These are phyloP conservation scores for Colletotrichum sojae DNA, from an alignment of 2,329 filamentous ascomycete species.

Conservation along the genomic window DNA sequence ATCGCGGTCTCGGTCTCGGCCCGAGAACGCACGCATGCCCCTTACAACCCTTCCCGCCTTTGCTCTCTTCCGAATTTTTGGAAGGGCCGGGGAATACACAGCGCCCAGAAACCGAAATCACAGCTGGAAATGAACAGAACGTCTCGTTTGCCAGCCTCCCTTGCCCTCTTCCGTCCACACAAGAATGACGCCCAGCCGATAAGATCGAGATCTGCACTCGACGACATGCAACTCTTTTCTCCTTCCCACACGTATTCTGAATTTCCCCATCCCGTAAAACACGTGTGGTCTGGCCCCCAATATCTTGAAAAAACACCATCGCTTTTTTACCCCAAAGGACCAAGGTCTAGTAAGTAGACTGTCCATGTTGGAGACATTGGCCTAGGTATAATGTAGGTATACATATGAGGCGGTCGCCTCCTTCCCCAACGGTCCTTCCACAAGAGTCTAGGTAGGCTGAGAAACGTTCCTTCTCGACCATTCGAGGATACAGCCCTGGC, in stretches of 20 bases:
- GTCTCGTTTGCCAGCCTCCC: background rate
- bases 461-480: no score
- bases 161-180: background rate
- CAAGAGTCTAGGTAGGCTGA: no score
- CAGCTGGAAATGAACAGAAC: background rate
- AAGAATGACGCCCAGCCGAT: conserved; percentile 3
- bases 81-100: background rate
- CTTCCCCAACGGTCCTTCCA: no score
- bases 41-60: background rate
- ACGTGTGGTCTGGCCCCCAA: background rate
- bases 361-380: background rate
- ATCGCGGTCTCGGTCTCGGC: background rate
- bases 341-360: background rate
- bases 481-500: no score
- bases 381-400: background rate
- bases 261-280: background rate
- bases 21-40: conserved; percentile 1
- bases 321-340: no score
- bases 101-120: background rate
- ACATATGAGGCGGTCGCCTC: no score
- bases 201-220: conserved; percentile 9
- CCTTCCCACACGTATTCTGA: background rate
- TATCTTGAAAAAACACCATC: background rate
- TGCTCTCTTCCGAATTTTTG: conserved; percentile 1
- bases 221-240: background rate